Evolutionary conservation across 202 grass and related monocot genomes (phyloP).

Genomic region (Schoenoplectus triqueter): DNA sequence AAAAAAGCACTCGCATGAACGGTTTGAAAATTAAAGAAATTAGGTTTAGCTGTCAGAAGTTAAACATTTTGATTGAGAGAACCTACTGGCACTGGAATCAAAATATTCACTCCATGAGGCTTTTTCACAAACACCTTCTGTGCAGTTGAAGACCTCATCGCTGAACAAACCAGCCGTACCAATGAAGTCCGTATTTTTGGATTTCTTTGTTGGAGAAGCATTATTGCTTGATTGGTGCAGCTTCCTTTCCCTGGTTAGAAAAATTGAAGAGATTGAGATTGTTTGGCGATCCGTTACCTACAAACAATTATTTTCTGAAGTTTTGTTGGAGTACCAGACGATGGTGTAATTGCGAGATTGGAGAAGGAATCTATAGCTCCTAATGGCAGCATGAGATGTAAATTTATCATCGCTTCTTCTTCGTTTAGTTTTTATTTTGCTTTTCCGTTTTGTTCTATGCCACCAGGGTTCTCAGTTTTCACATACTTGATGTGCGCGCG

Average conservation of each 20-base stretch:
- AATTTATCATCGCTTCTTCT: slow-evolving; percentile 23
- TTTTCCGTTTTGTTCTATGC: neutral
- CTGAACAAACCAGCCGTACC: neutral
- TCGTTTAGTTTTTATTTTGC: neutral
- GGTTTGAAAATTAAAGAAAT: slow-evolving; percentile 1
- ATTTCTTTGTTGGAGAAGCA: neutral
- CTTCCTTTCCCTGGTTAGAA: neutral
- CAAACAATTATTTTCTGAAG: neutral
- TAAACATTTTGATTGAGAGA: neutral
- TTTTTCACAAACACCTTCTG: slow-evolving; percentile 20
- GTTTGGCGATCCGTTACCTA: neutral
- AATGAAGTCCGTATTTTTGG: neutral
- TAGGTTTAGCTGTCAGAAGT: neutral
- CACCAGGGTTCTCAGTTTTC: slow-evolving; percentile 1
- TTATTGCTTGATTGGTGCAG: slow-evolving; percentile 8
- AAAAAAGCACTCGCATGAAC: neutral
- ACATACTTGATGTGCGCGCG: neutral
- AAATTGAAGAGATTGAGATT: neutral
- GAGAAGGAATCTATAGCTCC: neutral
- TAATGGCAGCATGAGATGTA: neutral
- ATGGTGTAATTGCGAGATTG: neutral
- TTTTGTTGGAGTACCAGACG: neutral
- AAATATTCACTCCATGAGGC: neutral
- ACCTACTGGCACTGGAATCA: neutral
- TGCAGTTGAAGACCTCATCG: neutral